Base-by-base conservation (phyloP, 192 early-diverging fungal genomes). In the Backusella liffmaniae region DNA sequence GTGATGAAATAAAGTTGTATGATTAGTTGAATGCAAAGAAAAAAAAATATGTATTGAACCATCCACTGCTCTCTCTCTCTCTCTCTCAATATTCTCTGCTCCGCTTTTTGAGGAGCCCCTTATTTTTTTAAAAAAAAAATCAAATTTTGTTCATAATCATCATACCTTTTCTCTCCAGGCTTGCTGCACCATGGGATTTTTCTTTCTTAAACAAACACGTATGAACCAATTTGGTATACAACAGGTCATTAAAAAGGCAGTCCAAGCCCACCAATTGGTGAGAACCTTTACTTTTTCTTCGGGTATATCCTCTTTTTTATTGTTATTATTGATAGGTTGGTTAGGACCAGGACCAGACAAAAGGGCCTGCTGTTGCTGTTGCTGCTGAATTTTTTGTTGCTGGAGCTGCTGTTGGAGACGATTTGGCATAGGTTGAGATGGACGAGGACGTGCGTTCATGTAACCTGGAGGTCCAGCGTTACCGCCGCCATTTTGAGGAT, bases 81-180 rank as follows among this genome's bases (percentile, higher is more conserved):
- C 41, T 42, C 15, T 44, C 42, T 44, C 42, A 44, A 44, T 16
- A 44, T 44, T 44, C 42, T 44, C 42, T 44, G 42, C 42, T 44
- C 42, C 42, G 42, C 42, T 44, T 44, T 44, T 44, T 44, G 80
- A 73, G 4, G 81, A 66, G 15, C n/a, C 30, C 23, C 39, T 59
- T 53, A 35, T 67, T 67, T 32, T 36, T 67, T 53, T n/a, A n/a
- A n/a, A n/a, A n/a, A n/a, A n/a, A n/a, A n/a, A n/a, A n/a, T 15
- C 34, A 30, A 29, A 32, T 5, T 74, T 16, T 26, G 1, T 39
- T 65, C 9, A 16, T 32, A 21, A 21, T 49, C 13, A 29, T 39
- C 34, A 79, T 53, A 88, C 86, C 72, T 89, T 89, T 73, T 89
- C 88, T 77, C 86, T 73, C 88, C 88, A 89, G 23, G 88, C 88